phyloP scores from a whole-genome alignment of 805 yeast genomes.

The Saccharomycopsis amapae region DNA sequence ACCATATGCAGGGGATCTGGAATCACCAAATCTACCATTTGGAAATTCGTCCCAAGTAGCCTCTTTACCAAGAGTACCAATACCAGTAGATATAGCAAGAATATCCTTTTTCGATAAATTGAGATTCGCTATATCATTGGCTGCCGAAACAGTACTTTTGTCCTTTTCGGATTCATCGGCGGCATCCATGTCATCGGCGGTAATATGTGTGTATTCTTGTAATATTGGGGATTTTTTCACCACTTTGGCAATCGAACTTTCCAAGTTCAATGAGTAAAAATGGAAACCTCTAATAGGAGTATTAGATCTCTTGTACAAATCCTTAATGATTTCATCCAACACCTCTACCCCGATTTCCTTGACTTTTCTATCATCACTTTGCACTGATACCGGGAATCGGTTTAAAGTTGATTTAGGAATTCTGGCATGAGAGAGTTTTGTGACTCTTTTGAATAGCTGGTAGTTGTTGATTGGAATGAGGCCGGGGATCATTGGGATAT shows the following conservation, averaged over 20 bases:
- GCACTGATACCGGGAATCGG: slow-evolving; percentile 48
- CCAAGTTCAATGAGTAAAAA: slow-evolving; percentile 87
- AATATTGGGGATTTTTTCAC: slow-evolving; percentile 45
- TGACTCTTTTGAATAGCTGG: slow-evolving; percentile 75
- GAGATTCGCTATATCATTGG: not conserved
- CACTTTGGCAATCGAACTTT: slow-evolving; percentile 83
- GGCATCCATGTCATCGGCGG: slow-evolving; percentile 22
- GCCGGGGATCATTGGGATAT: slow-evolving; percentile 62
- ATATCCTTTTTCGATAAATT: slow-evolving; percentile 45
- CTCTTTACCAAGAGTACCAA: slow-evolving; percentile 77
- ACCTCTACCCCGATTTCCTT: slow-evolving; percentile 77
- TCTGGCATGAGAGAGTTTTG: slow-evolving; percentile 81
- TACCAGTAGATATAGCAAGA: slow-evolving; percentile 75
- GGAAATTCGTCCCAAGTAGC: slow-evolving; percentile 98
- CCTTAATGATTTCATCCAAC: slow-evolving; percentile 53
- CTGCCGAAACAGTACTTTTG: not conserved
- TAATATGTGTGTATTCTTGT: slow-evolving; percentile 10
- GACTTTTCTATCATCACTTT: slow-evolving; percentile 71
- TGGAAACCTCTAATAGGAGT: slow-evolving; percentile 69
- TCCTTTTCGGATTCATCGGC: not conserved
- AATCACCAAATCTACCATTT: slow-evolving; percentile 92
- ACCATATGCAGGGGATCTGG: slow-evolving; percentile 94
- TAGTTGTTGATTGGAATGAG: slow-evolving; percentile 87
- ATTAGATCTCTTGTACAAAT: slow-evolving; percentile 43
- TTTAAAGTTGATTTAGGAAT: slow-evolving; percentile 55